Conservation (phyloP, 2,329 filamentous ascomycete genomes). For the Cryphonectria japonica region DNA sequence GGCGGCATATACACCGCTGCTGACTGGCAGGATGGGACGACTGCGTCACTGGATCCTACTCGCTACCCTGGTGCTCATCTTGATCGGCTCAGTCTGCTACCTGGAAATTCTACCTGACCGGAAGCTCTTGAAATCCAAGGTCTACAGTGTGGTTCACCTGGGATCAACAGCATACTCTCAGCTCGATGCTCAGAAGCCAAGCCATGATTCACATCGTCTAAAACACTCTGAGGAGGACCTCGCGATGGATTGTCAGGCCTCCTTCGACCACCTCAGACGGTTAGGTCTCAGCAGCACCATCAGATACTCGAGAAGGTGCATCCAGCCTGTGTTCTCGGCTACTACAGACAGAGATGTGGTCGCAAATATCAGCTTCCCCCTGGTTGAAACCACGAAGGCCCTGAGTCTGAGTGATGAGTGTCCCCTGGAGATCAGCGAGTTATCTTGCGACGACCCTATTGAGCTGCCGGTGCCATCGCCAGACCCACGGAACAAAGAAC, state of each 20-base stretch:
- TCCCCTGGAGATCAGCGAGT: neutral
- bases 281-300: constrained; percentile 21
- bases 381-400: neutral
- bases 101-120: neutral
- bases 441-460: constrained; percentile 17
- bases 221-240: too few relatives aligned
- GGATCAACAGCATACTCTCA: neutral
- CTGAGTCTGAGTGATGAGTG: constrained; percentile 19
- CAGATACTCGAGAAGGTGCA: constrained; percentile 23
- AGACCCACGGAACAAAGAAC: constrained; percentile 29
- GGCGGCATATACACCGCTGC: neutral
- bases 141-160: neutral
- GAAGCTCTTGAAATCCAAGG: neutral
- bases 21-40: neutral
- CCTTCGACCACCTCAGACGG: constrained; percentile 12
- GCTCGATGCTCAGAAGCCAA: neutral
- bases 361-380: constrained; percentile 13
- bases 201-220: neutral
- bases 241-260: neutral
- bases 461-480: constrained; percentile 22
- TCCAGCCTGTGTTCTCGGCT: constrained; percentile 15
- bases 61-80: neutral
- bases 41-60: neutral
- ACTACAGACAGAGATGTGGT: constrained; percentile 8
- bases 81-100: neutral